Conservation (phyloP, 495 filamentous ascomycete species). For the Ascobolus immersus region DNA sequence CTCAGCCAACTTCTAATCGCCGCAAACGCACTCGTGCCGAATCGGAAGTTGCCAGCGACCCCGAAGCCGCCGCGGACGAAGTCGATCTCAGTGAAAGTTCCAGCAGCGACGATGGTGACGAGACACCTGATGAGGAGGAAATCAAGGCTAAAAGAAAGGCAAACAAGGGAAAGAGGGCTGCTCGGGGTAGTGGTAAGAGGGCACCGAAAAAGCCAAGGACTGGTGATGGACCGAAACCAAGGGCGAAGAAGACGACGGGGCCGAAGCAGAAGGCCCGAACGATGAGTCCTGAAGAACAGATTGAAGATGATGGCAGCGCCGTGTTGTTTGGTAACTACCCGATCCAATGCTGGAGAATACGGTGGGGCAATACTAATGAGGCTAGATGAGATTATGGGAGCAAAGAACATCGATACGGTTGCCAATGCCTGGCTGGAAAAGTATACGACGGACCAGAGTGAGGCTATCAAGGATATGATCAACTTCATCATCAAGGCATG, state of each 20-base stretch:
- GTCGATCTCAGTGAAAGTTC: constrained; percentile 9
- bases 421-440: constrained; percentile 52
- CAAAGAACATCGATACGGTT: constrained; percentile 32
- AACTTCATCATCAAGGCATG: constrained; percentile 65
- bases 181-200: too few relatives aligned
- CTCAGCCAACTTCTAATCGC: too few relatives aligned
- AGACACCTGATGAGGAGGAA: constrained; percentile 39
- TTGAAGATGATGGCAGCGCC: constrained; percentile 9
- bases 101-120: constrained; percentile 10
- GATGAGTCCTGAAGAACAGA: constrained; percentile 10
- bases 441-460: constrained; percentile 40
- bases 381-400: constrained; percentile 14
- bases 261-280: constrained; percentile 11
- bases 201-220: constrained; percentile 16
- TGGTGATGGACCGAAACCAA: constrained; percentile 1
- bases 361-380: background rate
- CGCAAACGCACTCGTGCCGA: constrained; percentile 2
- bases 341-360: too few relatives aligned
- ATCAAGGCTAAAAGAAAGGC: constrained; percentile 19
- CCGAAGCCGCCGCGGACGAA: constrained; percentile 7
- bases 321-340: background rate
- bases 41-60: background rate
- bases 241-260: constrained; percentile 6
- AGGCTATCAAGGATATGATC: constrained; percentile 55
- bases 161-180: constrained; percentile 6